Percentiles rank a stretch among this genome's conserved stretches.
phyloP scores from a whole-genome alignment of 768 basidiomycete species.

The Rhodotorula paludigena region DNA sequence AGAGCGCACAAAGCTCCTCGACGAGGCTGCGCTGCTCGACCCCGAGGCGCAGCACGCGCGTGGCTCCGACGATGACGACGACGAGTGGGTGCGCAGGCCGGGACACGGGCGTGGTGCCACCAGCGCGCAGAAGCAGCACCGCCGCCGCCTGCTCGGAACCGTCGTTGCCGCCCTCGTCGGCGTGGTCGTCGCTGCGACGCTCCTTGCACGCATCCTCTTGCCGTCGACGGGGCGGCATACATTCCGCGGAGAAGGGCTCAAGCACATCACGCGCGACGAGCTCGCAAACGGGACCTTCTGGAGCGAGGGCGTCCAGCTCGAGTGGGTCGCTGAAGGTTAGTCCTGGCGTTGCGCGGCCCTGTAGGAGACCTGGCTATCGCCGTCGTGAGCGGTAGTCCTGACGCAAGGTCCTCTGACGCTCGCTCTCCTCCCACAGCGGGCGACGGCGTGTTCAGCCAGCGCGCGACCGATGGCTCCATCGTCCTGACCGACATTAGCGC shows the following conservation, averaged over 20 bases:
- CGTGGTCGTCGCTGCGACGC: constrained; percentile 2
- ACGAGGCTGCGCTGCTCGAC: neutral
- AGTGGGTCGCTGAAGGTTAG: constrained; percentile 91
- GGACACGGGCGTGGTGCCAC: too few species aligned
- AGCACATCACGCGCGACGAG: constrained; percentile 46
- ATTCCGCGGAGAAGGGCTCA: constrained; percentile 21
- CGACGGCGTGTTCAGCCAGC: constrained; percentile 78
- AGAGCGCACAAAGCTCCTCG: neutral
- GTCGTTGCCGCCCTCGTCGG: neutral
- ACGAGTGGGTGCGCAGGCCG: neutral
- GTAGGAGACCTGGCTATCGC: neutral
- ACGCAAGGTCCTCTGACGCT: too few species aligned
- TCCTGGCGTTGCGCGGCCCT: constrained; percentile 1
- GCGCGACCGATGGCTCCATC: constrained; percentile 60
- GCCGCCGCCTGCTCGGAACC: constrained; percentile 5
- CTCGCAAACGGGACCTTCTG: constrained; percentile 86
- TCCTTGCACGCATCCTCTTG: neutral
- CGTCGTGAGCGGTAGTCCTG: too few species aligned
- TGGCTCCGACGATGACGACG: neutral
- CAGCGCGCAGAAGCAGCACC: too few species aligned
- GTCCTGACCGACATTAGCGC: constrained; percentile 73
- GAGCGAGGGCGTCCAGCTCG: constrained; percentile 53
- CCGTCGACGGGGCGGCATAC: constrained; percentile 2
- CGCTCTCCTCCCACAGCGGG: constrained; percentile 60
- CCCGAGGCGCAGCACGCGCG: neutral